Conservation (phyloP, 352 stramenopile species). For the Phytophthora multivora region DNA sequence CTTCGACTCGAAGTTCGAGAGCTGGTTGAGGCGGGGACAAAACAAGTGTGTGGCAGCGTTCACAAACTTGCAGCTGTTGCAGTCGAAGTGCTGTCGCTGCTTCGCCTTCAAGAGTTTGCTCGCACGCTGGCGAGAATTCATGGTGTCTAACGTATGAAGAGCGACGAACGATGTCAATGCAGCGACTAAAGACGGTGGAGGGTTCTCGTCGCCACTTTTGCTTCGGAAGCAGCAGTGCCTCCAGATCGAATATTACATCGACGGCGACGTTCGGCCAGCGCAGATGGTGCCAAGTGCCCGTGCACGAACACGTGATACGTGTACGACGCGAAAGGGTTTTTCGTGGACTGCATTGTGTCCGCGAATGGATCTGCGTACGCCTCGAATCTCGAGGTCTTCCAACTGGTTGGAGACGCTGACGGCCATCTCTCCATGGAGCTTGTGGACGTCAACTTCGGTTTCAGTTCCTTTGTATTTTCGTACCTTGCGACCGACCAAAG, state of each 20-base stretch:
- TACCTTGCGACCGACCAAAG: background rate
- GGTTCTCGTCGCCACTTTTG: background rate
- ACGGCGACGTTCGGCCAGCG: slow-evolving; percentile 3
- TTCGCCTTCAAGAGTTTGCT: slow-evolving; percentile 10
- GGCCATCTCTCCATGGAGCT: no score
- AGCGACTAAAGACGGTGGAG: background rate
- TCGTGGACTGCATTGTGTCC: background rate
- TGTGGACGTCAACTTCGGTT: slow-evolving; percentile 13
- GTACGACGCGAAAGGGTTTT: slow-evolving; percentile 13
- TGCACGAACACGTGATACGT: slow-evolving; percentile 12
- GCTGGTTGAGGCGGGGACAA: slow-evolving; percentile 8
- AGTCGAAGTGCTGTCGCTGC: slow-evolving; percentile 21
- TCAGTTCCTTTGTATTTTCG: slow-evolving; percentile 24
- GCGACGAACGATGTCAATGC: slow-evolving; percentile 5
- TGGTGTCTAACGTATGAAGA: slow-evolving; percentile 1
- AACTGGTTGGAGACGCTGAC: no score
- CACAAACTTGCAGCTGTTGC: slow-evolving; percentile 19
- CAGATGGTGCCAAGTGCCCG: slow-evolving; percentile 19
- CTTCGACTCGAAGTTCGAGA: slow-evolving; percentile 2
- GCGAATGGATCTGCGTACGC: no score
- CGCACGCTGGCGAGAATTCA: slow-evolving; percentile 10
- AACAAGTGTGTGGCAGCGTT: background rate
- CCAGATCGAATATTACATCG: background rate
- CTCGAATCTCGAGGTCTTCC: no score
- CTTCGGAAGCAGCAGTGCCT: background rate